Conservation (phyloP, 106 monocot species). For the Dendrobium chrysotoxum region DNA sequence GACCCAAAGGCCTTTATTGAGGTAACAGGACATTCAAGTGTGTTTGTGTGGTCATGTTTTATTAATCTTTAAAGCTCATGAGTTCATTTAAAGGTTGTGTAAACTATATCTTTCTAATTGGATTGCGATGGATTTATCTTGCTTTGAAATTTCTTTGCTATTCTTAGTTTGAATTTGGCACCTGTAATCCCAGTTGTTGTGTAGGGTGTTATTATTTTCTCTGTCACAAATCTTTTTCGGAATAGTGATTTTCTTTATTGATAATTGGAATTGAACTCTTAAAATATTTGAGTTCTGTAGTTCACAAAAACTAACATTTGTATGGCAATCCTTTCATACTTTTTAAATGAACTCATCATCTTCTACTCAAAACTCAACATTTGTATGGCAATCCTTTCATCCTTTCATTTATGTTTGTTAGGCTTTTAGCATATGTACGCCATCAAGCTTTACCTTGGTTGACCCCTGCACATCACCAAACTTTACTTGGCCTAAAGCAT, state of each 20-base stretch:
- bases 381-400: too few relatives aligned
- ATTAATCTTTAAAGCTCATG: not conserved
- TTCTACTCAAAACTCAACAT: not conserved
- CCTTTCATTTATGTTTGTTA: too few relatives aligned
- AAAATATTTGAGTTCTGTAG: not conserved
- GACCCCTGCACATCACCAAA: too few relatives aligned
- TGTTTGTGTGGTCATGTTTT: not conserved
- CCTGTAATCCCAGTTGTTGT: not conserved
- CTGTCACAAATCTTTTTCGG: not conserved
- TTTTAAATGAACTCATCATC: not conserved
- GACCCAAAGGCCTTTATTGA: constrained; percentile 48
- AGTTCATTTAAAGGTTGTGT: not conserved
- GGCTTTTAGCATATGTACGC: too few relatives aligned
- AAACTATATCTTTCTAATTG: not conserved
- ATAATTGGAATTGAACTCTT: not conserved
- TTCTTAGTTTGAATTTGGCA: not conserved
- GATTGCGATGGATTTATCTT: not conserved
- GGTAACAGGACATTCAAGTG: constrained; percentile 17
- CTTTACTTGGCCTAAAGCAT: too few relatives aligned
- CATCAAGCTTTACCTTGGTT: too few relatives aligned
- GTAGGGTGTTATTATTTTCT: not conserved
- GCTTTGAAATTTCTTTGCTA: not conserved
- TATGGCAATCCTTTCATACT: not conserved
- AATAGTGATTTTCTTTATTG: not conserved
- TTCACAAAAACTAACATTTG: not conserved